Conservation (phyloP, 2,329 filamentous ascomycete species). For the Coccinonectria pachysandricola region DNA sequence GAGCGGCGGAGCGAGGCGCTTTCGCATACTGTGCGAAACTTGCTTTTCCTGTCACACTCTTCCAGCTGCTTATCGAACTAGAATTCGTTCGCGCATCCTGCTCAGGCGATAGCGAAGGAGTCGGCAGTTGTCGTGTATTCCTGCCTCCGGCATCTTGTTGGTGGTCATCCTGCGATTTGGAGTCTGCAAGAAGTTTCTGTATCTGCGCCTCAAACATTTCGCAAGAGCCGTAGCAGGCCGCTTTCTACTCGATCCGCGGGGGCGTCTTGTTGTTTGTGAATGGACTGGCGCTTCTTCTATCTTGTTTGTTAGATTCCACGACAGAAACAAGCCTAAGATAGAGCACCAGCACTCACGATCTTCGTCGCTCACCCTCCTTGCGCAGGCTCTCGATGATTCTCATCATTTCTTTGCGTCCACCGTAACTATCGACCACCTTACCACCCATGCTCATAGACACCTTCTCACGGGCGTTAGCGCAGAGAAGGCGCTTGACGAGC, state of each 20-base stretch:
- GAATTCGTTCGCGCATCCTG: no score
- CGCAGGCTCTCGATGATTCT: slow-evolving; percentile 78
- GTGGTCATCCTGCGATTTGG: slow-evolving; percentile 1
- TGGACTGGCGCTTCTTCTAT: slow-evolving; percentile 29
- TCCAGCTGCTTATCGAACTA: no score
- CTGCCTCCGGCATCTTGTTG: slow-evolving; percentile 1
- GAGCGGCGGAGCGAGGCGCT: no score
- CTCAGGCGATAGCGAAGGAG: no score
- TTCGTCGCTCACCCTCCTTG: slow-evolving; percentile 75
- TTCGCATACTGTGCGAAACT: no score
- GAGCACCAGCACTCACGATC: slow-evolving; percentile 51
- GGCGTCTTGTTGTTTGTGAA: slow-evolving; percentile 29
- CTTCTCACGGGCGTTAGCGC: slow-evolving; percentile 71
- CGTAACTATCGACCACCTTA: slow-evolving; percentile 69
- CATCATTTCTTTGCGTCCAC: slow-evolving; percentile 82
- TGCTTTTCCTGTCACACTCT: no score
- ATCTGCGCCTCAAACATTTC: slow-evolving; percentile 19
- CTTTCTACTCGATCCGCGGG: slow-evolving; percentile 33
- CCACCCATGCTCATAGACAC: slow-evolving; percentile 90
- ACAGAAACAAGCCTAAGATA: neutral
- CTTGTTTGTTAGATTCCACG: slow-evolving; percentile 11
- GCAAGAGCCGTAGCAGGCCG: slow-evolving; percentile 22
- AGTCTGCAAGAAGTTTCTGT: slow-evolving; percentile 4
- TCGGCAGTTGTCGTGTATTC: no score
- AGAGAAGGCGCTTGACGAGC: slow-evolving; percentile 73